Percentiles rank a stretch among this genome's conserved stretches.
Evolutionary conservation across 257 asterid genomes (phyloP).

Genomic region (Misopates orontium): DNA sequence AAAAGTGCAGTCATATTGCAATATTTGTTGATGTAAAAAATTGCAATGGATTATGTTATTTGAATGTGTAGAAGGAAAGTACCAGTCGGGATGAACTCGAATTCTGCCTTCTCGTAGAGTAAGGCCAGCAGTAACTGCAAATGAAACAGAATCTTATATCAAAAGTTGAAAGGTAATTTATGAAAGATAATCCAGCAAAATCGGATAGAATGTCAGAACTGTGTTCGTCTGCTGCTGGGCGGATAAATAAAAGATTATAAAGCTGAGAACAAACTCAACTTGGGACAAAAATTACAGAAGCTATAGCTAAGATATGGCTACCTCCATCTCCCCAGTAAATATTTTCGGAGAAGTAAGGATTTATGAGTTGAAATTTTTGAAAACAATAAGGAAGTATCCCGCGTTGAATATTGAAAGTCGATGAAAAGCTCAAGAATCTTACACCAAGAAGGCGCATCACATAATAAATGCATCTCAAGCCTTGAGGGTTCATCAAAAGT

Average conservation of each 20-base stretch:
- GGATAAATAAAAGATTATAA: not conserved
- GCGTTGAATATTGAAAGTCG: not conserved
- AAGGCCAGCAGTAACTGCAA: slow-evolving; percentile 53
- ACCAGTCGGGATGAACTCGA: slow-evolving; percentile 60
- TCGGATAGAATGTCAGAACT: no score
- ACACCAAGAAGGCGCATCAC: slow-evolving; percentile 60
- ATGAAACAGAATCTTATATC: not conserved
- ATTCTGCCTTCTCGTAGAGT: slow-evolving; percentile 41
- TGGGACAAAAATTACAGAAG: not conserved
- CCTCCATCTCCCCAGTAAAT: no score
- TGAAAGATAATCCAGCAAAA: no score
- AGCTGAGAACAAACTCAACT: not conserved
- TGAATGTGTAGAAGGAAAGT: slow-evolving; percentile 4
- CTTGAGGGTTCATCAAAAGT: slow-evolving; percentile 48
- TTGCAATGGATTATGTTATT: no score
- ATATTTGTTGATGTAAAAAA: no score
- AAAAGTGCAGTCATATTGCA: no score
- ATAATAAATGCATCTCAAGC: slow-evolving; percentile 54
- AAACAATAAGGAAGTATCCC: no score
- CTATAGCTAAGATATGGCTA: not conserved
- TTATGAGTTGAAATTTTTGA: no score
- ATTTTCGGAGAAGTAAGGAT: no score
- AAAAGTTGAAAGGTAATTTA: no score
- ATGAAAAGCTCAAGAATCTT: slow-evolving; percentile 21
- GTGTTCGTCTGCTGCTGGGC: no score